Percentiles rank a stretch among this genome's conserved stretches.
Evolutionary conservation across 768 basidiomycete genomes (phyloP).

Genomic region (Kwoniella sp.): DNA sequence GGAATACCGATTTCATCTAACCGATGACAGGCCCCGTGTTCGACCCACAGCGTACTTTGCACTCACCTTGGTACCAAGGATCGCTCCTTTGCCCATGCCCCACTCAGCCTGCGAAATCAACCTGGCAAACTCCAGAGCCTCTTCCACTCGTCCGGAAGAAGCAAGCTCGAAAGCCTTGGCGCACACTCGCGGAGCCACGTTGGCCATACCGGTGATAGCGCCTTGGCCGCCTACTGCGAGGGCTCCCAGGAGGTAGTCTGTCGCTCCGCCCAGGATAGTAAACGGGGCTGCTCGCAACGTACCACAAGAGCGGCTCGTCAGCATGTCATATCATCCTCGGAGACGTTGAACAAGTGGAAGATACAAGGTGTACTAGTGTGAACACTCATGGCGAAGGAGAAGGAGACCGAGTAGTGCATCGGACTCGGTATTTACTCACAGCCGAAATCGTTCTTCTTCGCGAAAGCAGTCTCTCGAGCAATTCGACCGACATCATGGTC

Average conservation of each 20-base stretch:
- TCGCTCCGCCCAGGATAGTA: constrained; percentile 37
- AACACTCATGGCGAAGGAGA: no score
- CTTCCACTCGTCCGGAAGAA: constrained; percentile 19
- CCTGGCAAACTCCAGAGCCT: constrained; percentile 30
- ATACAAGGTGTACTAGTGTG: no score
- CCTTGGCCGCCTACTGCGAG: constrained; percentile 34
- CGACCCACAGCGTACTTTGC: neutral
- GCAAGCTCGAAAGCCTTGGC: constrained; percentile 34
- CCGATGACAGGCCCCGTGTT: neutral
- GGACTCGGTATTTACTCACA: constrained; percentile 22
- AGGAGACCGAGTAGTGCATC: constrained; percentile 3
- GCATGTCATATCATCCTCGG: neutral
- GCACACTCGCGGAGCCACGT: constrained; percentile 36
- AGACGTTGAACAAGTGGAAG: neutral
- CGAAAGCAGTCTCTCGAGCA: constrained; percentile 38
- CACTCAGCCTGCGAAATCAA: constrained; percentile 31
- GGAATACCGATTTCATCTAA: no score
- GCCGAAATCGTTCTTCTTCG: constrained; percentile 18
- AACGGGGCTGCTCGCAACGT: constrained; percentile 34
- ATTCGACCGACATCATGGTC: constrained; percentile 56
- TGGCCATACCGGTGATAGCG: constrained; percentile 40
- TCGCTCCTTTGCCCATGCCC: constrained; percentile 32
- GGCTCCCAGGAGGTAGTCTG: constrained; percentile 36
- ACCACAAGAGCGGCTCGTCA: no score
- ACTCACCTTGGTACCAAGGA: constrained; percentile 40